Conservation (phyloP, 1,139 yeast species). For the Diutina pseudorugosa region DNA sequence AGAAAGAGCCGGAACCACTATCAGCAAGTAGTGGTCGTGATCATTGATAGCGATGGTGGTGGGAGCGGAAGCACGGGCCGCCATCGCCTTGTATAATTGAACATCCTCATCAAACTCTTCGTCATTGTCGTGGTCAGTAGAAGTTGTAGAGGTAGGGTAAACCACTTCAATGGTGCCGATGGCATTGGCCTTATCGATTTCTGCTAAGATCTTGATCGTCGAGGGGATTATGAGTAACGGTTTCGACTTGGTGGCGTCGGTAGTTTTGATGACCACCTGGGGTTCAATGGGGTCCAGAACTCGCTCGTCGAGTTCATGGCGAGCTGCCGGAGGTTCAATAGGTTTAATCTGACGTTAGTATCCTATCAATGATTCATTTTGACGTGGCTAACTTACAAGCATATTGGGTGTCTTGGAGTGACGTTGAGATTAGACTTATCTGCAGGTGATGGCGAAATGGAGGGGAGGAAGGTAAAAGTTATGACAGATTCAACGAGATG, state of each 20-base stretch:
- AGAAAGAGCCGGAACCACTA: not conserved
- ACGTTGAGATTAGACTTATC: not conserved
- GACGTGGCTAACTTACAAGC: constrained; percentile 4
- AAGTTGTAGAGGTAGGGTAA: not conserved
- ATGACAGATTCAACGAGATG: too few species aligned
- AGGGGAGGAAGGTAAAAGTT: not conserved
- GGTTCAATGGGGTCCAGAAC: not conserved
- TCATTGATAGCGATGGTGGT: not conserved
- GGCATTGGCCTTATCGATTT: not conserved
- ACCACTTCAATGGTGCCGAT: not conserved
- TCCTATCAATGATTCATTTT: not conserved
- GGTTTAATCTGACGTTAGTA: constrained; percentile 3
- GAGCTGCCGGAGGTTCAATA: not conserved
- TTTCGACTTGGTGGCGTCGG: not conserved
- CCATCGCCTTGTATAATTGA: not conserved
- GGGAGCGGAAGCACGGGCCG: not conserved
- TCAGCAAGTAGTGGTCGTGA: not conserved
- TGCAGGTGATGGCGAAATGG: not conserved
- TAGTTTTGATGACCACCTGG: not conserved
- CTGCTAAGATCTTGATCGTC: not conserved
- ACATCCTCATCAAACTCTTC: constrained; percentile 3
- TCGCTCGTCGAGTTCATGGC: not conserved
- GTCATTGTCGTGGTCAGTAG: not conserved
- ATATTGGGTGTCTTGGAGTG: not conserved
- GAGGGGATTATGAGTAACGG: not conserved